Conservation (phyloP, 371 early-diverging fungal species). For the Chytridium lagenaria region DNA sequence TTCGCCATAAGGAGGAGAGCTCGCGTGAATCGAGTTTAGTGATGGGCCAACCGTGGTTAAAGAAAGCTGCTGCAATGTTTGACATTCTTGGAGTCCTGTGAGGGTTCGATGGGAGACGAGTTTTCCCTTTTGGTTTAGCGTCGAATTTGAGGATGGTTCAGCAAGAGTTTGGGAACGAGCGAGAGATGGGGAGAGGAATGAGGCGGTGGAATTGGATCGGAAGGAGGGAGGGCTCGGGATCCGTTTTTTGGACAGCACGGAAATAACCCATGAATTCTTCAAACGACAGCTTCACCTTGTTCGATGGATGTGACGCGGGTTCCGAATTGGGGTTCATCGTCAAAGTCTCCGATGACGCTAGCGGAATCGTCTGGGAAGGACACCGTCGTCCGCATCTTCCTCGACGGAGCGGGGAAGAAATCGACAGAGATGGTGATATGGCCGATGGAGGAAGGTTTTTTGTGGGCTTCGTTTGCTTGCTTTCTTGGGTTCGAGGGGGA, state of each 20-base stretch:
- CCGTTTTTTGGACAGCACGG: slow-evolving; percentile 1
- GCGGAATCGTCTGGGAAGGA: slow-evolving; percentile 18
- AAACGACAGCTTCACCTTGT: slow-evolving; percentile 7
- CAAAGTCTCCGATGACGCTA: neutral
- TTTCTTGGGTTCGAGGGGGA: neutral
- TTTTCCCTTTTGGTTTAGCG: neutral
- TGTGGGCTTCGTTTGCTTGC: neutral
- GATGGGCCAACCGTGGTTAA: slow-evolving; percentile 38
- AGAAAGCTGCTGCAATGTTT: slow-evolving; percentile 30
- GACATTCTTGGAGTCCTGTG: slow-evolving; percentile 1
- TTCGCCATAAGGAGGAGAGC: slow-evolving; percentile 29
- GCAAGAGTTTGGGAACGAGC: neutral
- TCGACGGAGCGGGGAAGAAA: slow-evolving; percentile 11
- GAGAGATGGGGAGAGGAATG: neutral
- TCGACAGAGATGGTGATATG: slow-evolving; percentile 2
- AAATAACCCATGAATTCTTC: slow-evolving; percentile 22
- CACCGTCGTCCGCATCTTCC: slow-evolving; percentile 4
- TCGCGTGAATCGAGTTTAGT: slow-evolving; percentile 29
- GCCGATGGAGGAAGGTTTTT: neutral
- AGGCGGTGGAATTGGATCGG: neutral
- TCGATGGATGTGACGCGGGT: neutral
- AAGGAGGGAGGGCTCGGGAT: neutral
- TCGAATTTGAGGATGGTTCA: slow-evolving; percentile 13
- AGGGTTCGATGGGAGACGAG: slow-evolving; percentile 10
- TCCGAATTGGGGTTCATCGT: neutral